A percentile compares a stretch with the other conserved stretches of the same genome.
These are phyloP conservation scores for Pterocarpus santalinus DNA, from an alignment of 306 rosid genomes.

Conservation along the genomic window DNA sequence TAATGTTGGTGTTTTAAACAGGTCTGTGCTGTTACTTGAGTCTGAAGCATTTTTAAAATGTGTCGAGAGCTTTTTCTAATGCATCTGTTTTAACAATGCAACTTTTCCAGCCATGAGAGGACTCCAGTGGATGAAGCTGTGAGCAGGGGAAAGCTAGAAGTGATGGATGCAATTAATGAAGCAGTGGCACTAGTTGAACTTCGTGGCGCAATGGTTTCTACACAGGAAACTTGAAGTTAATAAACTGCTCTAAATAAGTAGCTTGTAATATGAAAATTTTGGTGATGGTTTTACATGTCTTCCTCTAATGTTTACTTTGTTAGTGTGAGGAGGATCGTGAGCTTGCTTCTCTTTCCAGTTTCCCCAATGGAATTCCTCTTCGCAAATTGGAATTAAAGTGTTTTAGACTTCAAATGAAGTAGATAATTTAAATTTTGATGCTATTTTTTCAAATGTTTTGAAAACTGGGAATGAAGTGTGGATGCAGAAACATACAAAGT, in stretches of 20 bases:
- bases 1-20: conserved; percentile 69
- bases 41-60: conserved; percentile 14
- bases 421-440: too few relatives aligned
- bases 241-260: not conserved
- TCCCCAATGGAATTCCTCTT: too few relatives aligned
- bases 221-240: conserved; percentile 19
- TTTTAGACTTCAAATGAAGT: too few relatives aligned
- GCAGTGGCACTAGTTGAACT: conserved; percentile 81
- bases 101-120: conserved; percentile 72
- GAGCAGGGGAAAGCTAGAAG: conserved; percentile 69
- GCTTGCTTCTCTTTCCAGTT: too few relatives aligned
- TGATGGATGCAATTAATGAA: conserved; percentile 80
- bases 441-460: too few relatives aligned
- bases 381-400: too few relatives aligned
- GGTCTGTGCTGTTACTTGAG: conserved; percentile 50
- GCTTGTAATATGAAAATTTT: conserved; percentile 9
- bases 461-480: too few relatives aligned
- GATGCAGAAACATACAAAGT: too few relatives aligned
- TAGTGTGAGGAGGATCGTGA: too few relatives aligned
- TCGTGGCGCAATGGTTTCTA: conserved; percentile 57
- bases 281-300: not conserved
- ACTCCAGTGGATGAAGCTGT: conserved; percentile 94
- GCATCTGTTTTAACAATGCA: conserved; percentile 5
- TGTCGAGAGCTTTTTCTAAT: not conserved
- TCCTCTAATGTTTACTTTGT: not conserved